Evolutionary conservation across 495 filamentous ascomycete species (phyloP), one percentile per base, ranked within the genome.

Genomic region (Choiromyces venosus): DNA sequence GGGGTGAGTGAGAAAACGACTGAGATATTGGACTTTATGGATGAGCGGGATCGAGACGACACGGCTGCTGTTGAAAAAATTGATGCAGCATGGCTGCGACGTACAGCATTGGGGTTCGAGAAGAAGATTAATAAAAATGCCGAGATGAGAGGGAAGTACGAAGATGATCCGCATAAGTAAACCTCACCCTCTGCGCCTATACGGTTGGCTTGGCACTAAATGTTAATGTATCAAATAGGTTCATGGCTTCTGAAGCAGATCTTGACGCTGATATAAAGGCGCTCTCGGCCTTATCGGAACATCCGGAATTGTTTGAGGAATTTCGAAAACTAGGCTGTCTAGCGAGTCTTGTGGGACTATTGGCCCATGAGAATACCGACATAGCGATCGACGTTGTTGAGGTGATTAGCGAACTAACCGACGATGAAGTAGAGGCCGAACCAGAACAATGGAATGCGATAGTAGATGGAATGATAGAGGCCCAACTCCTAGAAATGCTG

Each of bases 281-380:
- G n/a, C 83, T 97, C 37, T 95, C 92, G 0, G 93, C 97, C 75
- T 85, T 99, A 6, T 88, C 91, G 3, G 93, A 97, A 74, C 92
- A 97, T 81, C 86, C 94, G 10, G 91, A 92, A 56, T 85, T 98
- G 19, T 98, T 95, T 81, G 85, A 84, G 37, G 91, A 96, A 74
- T 96, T 99, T 78, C 87, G 89, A 19, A 90, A 89, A 69, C 81
- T 96, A 69, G 95, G 93, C 37, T 91, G 90, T 73, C 89, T 90
- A 0, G 89, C 83, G 0, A 92, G 90, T 25, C 83, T 99, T 70
- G 91, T 97, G 1, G 87, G 89, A 0, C 82, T 99, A 67, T 83
- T 99, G 37, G 90, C 94, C 9, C 95, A 98, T 80, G 95, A 99
- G 78, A 99, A 99, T 82, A 92, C 94, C 2, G 95, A 99, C 82